phyloP scores from a whole-genome alignment of 2,329 filamentous ascomycete genomes.

The Metarhizium rileyi region DNA sequence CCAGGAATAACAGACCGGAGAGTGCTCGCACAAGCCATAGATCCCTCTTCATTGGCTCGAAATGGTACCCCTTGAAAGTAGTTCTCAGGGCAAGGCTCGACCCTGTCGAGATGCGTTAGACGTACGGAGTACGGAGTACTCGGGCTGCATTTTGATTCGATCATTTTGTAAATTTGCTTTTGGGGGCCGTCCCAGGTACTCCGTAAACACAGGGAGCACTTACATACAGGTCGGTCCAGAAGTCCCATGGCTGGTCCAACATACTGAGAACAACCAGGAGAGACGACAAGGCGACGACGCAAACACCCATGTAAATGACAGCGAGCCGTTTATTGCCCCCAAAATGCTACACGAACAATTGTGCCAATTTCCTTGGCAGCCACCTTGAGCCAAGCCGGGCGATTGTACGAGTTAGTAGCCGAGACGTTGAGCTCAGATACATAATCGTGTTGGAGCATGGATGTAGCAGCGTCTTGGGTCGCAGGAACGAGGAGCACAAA shows the following conservation, averaged over 20 bases:
- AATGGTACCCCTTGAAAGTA: background rate
- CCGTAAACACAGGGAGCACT: no score
- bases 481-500: constrained; percentile 4
- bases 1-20: background rate
- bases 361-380: background rate
- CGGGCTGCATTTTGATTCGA: no score
- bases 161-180: no score
- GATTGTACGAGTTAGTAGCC: background rate
- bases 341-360: background rate
- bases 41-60: background rate
- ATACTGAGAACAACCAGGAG: background rate
- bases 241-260: background rate
- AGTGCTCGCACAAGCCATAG: constrained; percentile 4
- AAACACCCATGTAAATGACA: background rate
- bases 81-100: background rate
- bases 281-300: background rate
- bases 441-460: background rate
- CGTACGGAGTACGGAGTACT: no score
- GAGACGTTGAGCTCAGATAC: background rate
- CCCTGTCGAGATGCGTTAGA: background rate
- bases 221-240: background rate
- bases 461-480: constrained; percentile 3
- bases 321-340: constrained; percentile 2
- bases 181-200: no score
- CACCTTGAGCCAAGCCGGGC: background rate